phyloP scores from a whole-genome alignment of 2,329 filamentous ascomycete species.

The Cladosporium colombiae region DNA sequence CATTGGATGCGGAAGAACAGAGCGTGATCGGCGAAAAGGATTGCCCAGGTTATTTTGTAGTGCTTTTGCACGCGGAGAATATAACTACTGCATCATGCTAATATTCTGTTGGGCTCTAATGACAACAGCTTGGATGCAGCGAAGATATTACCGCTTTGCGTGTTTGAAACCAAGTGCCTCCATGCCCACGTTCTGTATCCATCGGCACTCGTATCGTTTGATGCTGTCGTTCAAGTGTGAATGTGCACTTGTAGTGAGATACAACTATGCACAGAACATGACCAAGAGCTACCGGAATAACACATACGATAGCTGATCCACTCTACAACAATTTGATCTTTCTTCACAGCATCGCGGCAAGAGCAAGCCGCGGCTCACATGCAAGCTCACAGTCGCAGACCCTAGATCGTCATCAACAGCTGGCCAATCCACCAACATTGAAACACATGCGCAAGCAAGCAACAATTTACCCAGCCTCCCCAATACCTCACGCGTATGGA shows the following conservation, averaged over 20 bases:
- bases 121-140: background rate
- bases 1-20: background rate
- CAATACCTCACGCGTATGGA: background rate
- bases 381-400: background rate
- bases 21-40: background rate
- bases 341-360: background rate
- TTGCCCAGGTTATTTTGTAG: background rate
- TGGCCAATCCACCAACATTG: slow-evolving; percentile 8
- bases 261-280: too few species aligned
- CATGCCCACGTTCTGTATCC: background rate
- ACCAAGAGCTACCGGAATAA: background rate
- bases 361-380: background rate
- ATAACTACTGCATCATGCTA: background rate
- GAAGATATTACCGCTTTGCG: background rate
- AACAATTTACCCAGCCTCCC: background rate
- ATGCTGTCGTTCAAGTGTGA: background rate
- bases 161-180: background rate
- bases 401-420: slow-evolving; percentile 19
- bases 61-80: background rate
- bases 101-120: background rate
- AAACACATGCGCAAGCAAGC: background rate
- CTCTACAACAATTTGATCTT: too few species aligned
- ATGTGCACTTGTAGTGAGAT: too few species aligned
- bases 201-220: background rate
- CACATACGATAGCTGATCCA: too few species aligned